These are phyloP conservation scores for Mesostigma viride DNA, from an alignment of 139 green algal species.

Conservation along the genomic window DNA sequence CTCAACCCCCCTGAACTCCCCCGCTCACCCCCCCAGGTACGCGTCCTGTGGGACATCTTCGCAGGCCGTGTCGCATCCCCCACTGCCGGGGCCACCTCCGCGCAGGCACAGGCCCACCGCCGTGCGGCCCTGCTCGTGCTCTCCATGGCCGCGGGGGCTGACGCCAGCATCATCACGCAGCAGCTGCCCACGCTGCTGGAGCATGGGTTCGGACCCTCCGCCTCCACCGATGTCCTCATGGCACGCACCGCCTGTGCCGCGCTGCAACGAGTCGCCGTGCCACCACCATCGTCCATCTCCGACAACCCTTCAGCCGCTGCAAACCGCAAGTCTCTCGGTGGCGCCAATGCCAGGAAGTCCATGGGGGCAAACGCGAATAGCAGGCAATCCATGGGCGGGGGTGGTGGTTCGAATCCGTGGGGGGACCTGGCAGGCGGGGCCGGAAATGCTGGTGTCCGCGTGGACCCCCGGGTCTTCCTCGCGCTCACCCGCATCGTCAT, in stretches of 20 bases:
- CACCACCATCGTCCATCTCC: slow-evolving; percentile 11
- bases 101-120: no score
- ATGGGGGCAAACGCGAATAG: no score
- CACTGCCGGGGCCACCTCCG: background rate
- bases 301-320: background rate
- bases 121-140: slow-evolving; percentile 48
- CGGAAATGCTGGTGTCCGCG: no score
- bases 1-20: no score
- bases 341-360: no score
- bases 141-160: slow-evolving; percentile 40
- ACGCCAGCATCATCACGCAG: slow-evolving; percentile 37
- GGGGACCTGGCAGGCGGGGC: no score
- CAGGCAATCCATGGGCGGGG: no score
- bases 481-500: slow-evolving; percentile 37
- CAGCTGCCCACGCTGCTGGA: slow-evolving; percentile 40
- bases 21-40: no score
- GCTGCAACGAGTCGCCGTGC: slow-evolving; percentile 19
- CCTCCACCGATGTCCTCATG: slow-evolving; percentile 43
- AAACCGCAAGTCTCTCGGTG: no score
- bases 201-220: slow-evolving; percentile 16
- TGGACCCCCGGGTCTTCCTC: slow-evolving; percentile 32
- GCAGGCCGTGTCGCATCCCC: background rate
- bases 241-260: slow-evolving; percentile 42
- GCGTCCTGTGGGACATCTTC: slow-evolving; percentile 27
- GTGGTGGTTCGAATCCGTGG: no score